These are phyloP conservation scores for Leccinum incarnatum DNA, from an alignment of 768 basidiomycete species.

Conservation along the genomic window DNA sequence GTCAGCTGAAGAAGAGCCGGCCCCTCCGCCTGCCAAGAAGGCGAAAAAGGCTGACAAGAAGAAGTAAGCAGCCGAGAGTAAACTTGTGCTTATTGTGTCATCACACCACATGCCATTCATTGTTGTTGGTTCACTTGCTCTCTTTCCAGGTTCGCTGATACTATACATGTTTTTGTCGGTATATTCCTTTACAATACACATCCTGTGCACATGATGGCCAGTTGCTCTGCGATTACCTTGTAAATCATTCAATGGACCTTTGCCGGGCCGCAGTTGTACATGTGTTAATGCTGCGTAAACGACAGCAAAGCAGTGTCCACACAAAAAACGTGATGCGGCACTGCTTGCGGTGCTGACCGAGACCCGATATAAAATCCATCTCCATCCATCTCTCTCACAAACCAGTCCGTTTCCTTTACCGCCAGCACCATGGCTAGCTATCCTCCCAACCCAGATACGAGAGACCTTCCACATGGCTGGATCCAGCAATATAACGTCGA, in stretches of 20 bases:
- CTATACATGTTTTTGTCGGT: conserved; percentile 24
- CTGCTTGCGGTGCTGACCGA: conserved; percentile 10
- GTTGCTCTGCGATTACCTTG: background rate
- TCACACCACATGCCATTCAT: background rate
- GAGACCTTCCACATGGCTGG: conserved; percentile 68
- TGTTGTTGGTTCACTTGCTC: conserved; percentile 4
- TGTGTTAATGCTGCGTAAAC: conserved; percentile 16
- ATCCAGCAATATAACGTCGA: conserved; percentile 62
- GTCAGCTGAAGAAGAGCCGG: conserved; percentile 24
- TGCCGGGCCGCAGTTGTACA: conserved; percentile 16
- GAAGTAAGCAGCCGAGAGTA: conserved; percentile 16
- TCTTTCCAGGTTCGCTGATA: conserved; percentile 17
- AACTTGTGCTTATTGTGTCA: conserved; percentile 8
- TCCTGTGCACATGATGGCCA: background rate
- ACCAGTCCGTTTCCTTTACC: conserved; percentile 1
- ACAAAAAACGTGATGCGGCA: conserved; percentile 13
- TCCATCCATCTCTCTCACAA: conserved; percentile 24
- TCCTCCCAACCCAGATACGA: conserved; percentile 51
- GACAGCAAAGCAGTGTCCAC: conserved; percentile 34
- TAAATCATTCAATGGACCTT: conserved; percentile 1
- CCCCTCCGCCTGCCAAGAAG: conserved; percentile 31
- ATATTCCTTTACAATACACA: conserved; percentile 27
- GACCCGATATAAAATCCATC: conserved; percentile 24
- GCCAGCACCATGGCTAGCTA: conserved; percentile 41
- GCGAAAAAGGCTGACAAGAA: conserved; percentile 28